Evolutionary conservation across 345 rosid species (phyloP), one percentile per base, ranked within the genome.

Genomic region (Murraya koenigii): DNA sequence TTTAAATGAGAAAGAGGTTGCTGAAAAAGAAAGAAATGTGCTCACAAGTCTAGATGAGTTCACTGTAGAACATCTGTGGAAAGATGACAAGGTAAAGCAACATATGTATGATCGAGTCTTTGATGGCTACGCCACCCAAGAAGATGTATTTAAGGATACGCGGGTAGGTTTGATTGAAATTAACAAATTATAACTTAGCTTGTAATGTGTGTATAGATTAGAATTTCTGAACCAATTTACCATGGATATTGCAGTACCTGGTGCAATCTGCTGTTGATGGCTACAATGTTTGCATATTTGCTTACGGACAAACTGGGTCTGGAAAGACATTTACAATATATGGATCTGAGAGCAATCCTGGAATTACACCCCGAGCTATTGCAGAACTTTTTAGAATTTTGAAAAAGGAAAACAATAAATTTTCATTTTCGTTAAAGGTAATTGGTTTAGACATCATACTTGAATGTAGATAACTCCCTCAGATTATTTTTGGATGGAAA

Each of bases 231-330:
- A 32, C 65, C 17, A 30, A 64, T 59, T 33, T 15, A 38, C 68
- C 4, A 10, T 70, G 80, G 72, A 32, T 5, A 72, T 30, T 67
- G 79, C 86, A 95, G 99, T 92, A 92, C 83, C 84, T 95, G 85
- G 97, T 95, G 67, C 99, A 96, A 75, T 94, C 99, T 49, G 97
- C 98, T 71, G 88, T 94, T 10, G 99, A 96, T 87, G 99, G 99
- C 14, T 96, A 90, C 75, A 96, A 96, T 25, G 97, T 96, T 3
- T 96, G 98, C 84, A 92, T 96, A 78, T 96, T 96, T 85, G 99
- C 98, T 44, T 94, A 96, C 81, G 99, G 99, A 65, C 99, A 96
- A 90, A 96, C 98, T 74, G 98, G 98, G 63, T 96, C 99, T 33
- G 99, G 98, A 56, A 96, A 96, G 85, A 96, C 99, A 84, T 96